A percentile compares a stretch with the other conserved stretches of the same genome.
These are phyloP conservation scores for Phaeotremella skinneri DNA, from an alignment of 768 basidiomycete species.

Conservation along the genomic window DNA sequence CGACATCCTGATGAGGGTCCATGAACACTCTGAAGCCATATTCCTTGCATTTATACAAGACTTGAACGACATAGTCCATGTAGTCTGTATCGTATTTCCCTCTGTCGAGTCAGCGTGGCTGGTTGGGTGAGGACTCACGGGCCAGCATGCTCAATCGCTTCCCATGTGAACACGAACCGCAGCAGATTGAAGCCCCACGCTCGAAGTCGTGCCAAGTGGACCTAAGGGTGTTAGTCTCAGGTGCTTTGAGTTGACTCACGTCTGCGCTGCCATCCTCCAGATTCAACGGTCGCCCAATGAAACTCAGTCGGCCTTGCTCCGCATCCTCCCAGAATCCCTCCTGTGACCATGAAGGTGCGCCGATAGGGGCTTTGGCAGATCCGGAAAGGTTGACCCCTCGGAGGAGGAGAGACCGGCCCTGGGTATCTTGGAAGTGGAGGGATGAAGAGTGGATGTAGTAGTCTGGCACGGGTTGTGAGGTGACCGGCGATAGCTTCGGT, in stretches of 20 bases:
- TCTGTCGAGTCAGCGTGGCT: constrained; percentile 52
- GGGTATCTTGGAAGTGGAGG: constrained; percentile 44
- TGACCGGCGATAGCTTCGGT: constrained; percentile 44
- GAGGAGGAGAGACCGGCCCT: constrained; percentile 61
- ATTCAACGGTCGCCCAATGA: constrained; percentile 73
- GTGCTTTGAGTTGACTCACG: constrained; percentile 53
- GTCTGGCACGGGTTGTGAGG: constrained; percentile 42
- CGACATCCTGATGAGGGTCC: constrained; percentile 94
- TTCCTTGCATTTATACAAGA: constrained; percentile 84
- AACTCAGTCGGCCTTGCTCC: constrained; percentile 63
- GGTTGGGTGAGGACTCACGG: constrained; percentile 66
- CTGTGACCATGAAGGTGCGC: constrained; percentile 64
- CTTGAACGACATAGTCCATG: constrained; percentile 84
- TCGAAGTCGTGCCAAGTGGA: constrained; percentile 74
- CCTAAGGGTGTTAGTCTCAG: constrained; percentile 58
- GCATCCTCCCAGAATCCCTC: constrained; percentile 83
- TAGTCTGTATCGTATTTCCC: constrained; percentile 87
- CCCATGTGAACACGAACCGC: constrained; percentile 82
- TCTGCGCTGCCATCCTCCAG: constrained; percentile 64
- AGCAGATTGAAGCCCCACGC: constrained; percentile 95
- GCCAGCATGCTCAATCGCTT: constrained; percentile 84
- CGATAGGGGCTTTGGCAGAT: constrained; percentile 77
- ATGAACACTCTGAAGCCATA: constrained; percentile 90
- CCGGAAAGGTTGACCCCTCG: constrained; percentile 93
- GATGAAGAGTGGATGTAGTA: constrained; percentile 50